phyloP scores from a whole-genome alignment of 257 asterid genomes.

The Ilex aquifolium region DNA sequence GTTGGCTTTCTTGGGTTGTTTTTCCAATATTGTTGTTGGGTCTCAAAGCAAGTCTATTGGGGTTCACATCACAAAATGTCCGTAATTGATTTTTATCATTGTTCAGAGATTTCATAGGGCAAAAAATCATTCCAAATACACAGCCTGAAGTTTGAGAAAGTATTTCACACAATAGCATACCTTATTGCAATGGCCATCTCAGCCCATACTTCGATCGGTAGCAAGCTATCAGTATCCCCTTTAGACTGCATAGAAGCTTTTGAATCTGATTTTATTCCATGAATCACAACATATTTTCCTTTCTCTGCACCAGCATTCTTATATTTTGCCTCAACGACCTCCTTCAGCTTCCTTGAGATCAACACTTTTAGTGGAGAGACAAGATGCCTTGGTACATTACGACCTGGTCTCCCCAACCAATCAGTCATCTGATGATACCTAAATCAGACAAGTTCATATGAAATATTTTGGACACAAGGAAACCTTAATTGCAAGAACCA shows the following conservation, averaged over 20 bases:
- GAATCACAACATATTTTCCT: slow-evolving; percentile 76
- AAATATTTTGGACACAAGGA: not conserved
- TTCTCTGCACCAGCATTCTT: slow-evolving; percentile 54
- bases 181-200: slow-evolving; percentile 56
- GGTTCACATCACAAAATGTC: too few relatives aligned
- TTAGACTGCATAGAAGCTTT: slow-evolving; percentile 87
- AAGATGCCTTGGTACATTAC: slow-evolving; percentile 59
- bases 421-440: slow-evolving; percentile 80
- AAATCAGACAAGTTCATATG: not conserved
- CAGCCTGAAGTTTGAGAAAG: too few relatives aligned
- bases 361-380: slow-evolving; percentile 63
- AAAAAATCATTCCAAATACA: too few relatives aligned
- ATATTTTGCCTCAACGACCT: slow-evolving; percentile 69
- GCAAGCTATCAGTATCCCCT: slow-evolving; percentile 83
- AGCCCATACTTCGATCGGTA: slow-evolving; percentile 82
- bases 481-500: too few relatives aligned
- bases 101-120: too few relatives aligned
- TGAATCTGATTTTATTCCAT: slow-evolving; percentile 85
- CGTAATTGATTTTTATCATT: too few relatives aligned
- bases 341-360: slow-evolving; percentile 70
- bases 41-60: too few relatives aligned
- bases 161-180: slow-evolving; percentile 19
- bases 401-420: slow-evolving; percentile 71
- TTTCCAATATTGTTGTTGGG: too few relatives aligned
- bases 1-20: too few relatives aligned